Base-by-base conservation (phyloP, 2,329 filamentous ascomycete species). In the Byssochlamys sp. region DNA sequence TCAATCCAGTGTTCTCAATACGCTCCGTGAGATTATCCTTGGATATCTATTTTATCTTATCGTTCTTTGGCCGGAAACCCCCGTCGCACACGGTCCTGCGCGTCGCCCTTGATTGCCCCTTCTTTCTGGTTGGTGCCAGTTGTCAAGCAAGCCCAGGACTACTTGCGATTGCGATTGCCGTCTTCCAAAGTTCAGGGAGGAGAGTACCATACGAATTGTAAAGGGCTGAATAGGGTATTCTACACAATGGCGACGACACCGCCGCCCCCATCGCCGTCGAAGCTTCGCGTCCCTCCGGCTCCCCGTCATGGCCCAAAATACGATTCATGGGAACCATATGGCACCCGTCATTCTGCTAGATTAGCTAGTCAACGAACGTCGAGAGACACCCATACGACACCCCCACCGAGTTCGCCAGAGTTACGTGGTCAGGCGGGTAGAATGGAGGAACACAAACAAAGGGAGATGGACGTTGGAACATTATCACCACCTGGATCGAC, bases 241-340 rank as follows among this genome's bases (percentile, higher is more conserved):
- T 33, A 58, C 60, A 68, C 57, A 55, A 78, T 77, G 75, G 71
- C 75, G 55, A 71, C 75, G 39, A 78, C 76, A 63, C 76, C 76
- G 57, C 76, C 76, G n/a, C 76, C 76, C 52, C 75, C 75, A 14
- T 69, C 71, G 35, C 69, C 70, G 39, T 68, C 70, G 33, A 64
- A 61, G 27, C 62, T 75, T 56, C 66, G 71, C n/a, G 72, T 72
- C 53, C 77, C 77, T 51, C 67, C 69, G 49, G 76, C 76, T 58
- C 77, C 77, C 54, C 72, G 71, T 57, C 74, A 78, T 69, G 77
- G 77, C 52, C 65, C 75, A 58, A 70, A 69, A 57, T 76, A 78
- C 62, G 74, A 78, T 61, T 61, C 67, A 33, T 74, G 71, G 61
- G 71, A 71, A 50, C 73, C 71, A 25, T 73, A 75, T 63, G 64